Conservation (phyloP, 2,329 filamentous ascomycete genomes). For the Phialophora tarda region DNA sequence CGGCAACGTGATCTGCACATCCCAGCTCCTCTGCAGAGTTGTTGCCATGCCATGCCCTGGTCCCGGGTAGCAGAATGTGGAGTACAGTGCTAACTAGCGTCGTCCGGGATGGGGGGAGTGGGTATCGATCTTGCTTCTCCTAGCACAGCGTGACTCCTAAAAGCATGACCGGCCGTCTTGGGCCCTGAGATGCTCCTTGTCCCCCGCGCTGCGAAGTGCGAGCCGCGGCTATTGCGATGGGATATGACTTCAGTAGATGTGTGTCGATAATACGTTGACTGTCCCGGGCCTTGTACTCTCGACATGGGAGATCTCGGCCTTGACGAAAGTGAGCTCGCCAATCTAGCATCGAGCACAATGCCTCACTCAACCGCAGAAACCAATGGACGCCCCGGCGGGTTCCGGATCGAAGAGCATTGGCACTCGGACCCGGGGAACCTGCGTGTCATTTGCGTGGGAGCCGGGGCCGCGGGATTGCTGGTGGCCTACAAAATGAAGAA, state of each 20-base stretch:
- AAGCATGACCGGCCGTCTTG: neutral
- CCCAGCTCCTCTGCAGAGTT: no score
- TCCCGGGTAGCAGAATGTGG: no score
- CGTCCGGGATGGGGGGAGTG: no score
- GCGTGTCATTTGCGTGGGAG: conserved; percentile 32
- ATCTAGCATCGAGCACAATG: neutral
- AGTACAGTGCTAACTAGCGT: no score
- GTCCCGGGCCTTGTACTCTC: neutral
- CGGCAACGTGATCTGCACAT: neutral
- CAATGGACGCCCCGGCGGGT: neutral
- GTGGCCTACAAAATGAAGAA: conserved; percentile 31
- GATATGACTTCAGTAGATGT: neutral
- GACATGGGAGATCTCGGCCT: neutral
- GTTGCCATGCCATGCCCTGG: no score
- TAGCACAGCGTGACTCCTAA: neutral
- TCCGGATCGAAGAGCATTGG: conserved; percentile 8
- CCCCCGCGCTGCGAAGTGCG: neutral
- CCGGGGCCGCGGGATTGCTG: conserved; percentile 27
- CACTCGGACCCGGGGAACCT: conserved; percentile 14
- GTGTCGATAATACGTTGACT: neutral
- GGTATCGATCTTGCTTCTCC: neutral
- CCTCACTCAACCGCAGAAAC: neutral
- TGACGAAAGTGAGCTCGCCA: neutral
- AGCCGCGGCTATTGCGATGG: no score
- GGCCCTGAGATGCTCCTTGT: neutral